Conservation (phyloP, 2,329 filamentous ascomycete genomes). For the Aspergillus fructus region DNA sequence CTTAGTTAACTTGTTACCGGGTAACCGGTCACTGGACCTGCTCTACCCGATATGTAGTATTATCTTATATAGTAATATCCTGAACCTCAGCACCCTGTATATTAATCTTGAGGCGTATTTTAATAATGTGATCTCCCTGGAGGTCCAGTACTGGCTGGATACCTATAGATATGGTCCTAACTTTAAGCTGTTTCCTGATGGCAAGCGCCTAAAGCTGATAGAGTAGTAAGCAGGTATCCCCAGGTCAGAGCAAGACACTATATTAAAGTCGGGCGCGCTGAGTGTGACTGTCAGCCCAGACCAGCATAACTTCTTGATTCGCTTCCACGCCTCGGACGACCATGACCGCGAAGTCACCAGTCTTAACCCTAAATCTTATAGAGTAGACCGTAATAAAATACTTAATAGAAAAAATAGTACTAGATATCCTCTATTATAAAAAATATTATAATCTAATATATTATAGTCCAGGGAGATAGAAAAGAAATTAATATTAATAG, state of each 20-base stretch:
- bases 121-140: neutral
- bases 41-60: neutral
- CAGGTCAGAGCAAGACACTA: neutral
- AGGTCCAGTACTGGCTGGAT: neutral
- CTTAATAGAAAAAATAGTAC: constrained; percentile 97
- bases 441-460: constrained; percentile 86
- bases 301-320: neutral
- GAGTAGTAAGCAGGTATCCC: neutral
- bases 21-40: neutral
- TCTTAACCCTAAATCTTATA: constrained; percentile 65
- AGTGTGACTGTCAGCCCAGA: neutral
- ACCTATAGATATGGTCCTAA: neutral
- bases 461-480: constrained; percentile 80
- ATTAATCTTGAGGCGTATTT: neutral
- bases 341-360: too few relatives aligned
- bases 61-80: neutral
- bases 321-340: too few relatives aligned
- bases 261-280: neutral
- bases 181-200: neutral
- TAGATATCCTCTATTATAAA: constrained; percentile 95
- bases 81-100: neutral
- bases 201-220: neutral
- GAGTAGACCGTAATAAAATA: constrained; percentile 88
- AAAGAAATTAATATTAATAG: constrained; percentile 88
- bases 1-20: neutral